Evolutionary conservation across 2,329 filamentous ascomycete species (phyloP), one percentile per base, ranked within the genome.

Genomic region (Pseudohalonectria lignicola): DNA sequence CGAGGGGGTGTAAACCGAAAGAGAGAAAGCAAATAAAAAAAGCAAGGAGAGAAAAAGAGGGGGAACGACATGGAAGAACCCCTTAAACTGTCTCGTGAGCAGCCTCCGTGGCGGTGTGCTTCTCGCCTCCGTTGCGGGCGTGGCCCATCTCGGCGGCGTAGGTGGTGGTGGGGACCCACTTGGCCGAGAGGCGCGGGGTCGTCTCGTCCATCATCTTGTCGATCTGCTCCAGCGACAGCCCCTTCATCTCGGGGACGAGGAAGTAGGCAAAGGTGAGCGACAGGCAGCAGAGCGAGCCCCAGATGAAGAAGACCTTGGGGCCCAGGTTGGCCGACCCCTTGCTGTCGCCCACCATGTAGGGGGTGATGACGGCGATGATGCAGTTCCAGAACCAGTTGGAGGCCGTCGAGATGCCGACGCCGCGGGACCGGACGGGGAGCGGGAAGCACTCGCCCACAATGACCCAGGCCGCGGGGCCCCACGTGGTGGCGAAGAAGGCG

Each of bases 401-500:
- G 43, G 86, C 83, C 8, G 87, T 93, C 30, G 86, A 88, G 32
- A 94, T 72, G 50, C 74, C 86, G 43, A 94, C 86, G 65, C 87
- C 87, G 48, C 85, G 83, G 30, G 87, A 83, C 53, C 87, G 83
- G 62, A 94, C 90, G 44, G 84, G 85, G 39, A 94, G 76, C 41
- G 86, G 86, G 76, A 83, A 94, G 61, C 92, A 82, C 67, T 94
- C 86, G 56, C 86, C 86, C 52, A 92, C 88, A 49, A 93, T 74
- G 39, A 82, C 76, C 82, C 82, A 87, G 38, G 82, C 74, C 36
- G 77, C 81, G 6, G 86, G 85, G 38, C 86, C 86, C 86, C 86
- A 94, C 46, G 86, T 94, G 41, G 74, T 79, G 43, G 86, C 86
- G 59, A 94, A 94, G 72, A 82, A 90, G 73, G 86, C 87, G 69